Evolutionary conservation across 495 filamentous ascomycete species (phyloP), one percentile per base, ranked within the genome.

Genomic region (Aspergillus baeticus): DNA sequence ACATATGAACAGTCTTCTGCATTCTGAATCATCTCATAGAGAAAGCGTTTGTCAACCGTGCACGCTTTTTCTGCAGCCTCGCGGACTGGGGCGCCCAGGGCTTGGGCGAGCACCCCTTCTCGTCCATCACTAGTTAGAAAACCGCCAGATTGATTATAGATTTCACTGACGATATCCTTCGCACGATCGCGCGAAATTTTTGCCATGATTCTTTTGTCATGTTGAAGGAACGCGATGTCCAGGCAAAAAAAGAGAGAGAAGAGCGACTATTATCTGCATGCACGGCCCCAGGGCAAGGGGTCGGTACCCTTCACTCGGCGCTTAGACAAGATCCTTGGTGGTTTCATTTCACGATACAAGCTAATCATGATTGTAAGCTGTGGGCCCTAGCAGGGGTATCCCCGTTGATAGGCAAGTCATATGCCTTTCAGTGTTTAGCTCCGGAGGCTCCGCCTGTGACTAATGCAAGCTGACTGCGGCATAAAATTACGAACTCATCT

Each of bases 21-120:
- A 44, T 54, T 42, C 38, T 54, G 51, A 23, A 54, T 54, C 11
- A 54, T 17, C 22, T 54, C 51, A 44, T 43, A 54, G n/a, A 54
- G n/a, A 14, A 54, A 54, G 6, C 51, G 21, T 11, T 14, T 54
- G 26, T 54, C 26, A 22, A 6, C 22, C 5, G 36, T 54, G 14
- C 51, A 41, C 8, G 51, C 22, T 22, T 17, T 44, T 1, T 22
- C 51, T 21, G 39, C 39, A 26, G 51, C 39, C 39, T 54, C 51
- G 8, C 21, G 35, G 22, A 51, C 39, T 11, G 36, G 37, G 10
- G 20, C 2, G 3, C 49, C 51, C n/a, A 29, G 39, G 10, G 45
- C n/a, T 7, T 34, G 13, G 5, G 39, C 20, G 17, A 51, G 35
- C 7, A 23, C 49, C 1, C 20, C 13, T 51, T 51, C 20, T 18